Evolutionary conservation across 2,329 filamentous ascomycete species (phyloP).

Genomic region (Nemania bipapillata): DNA sequence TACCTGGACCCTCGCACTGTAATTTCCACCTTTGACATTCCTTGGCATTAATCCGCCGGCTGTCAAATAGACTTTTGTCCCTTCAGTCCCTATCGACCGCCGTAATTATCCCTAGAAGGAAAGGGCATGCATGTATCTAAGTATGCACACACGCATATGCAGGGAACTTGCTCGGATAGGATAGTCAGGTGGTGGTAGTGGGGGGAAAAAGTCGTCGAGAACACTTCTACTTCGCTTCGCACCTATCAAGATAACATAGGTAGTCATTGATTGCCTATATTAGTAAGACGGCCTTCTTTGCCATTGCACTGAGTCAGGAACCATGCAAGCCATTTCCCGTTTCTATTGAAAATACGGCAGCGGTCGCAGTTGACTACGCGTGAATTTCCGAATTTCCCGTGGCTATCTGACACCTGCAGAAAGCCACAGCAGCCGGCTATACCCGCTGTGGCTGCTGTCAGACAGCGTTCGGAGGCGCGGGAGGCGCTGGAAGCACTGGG

Average conservation of each 20-base stretch:
- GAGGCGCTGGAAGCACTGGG: background rate
- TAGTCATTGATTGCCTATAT: no score
- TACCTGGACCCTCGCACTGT: no score
- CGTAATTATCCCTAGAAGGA: background rate
- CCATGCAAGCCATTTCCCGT: background rate
- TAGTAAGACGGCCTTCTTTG: background rate
- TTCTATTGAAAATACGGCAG: background rate
- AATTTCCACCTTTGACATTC: no score
- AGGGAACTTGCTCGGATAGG: background rate
- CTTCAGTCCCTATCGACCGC: no score
- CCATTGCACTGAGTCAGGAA: background rate
- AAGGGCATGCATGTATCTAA: conserved; percentile 2
- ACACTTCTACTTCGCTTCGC: background rate
- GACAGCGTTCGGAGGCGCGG: background rate
- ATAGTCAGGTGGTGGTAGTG: background rate
- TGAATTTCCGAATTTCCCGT: background rate
- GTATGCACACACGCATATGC: background rate
- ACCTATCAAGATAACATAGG: no score
- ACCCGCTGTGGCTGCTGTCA: conserved; percentile 17
- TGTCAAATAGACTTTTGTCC: no score
- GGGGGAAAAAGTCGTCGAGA: background rate
- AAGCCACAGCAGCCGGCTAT: background rate
- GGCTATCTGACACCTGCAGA: background rate
- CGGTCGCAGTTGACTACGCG: background rate
- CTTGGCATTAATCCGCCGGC: no score